These are phyloP conservation scores for Oryza glaberrima DNA, from an alignment of 176 grass and related monocot species.

Conservation along the genomic window DNA sequence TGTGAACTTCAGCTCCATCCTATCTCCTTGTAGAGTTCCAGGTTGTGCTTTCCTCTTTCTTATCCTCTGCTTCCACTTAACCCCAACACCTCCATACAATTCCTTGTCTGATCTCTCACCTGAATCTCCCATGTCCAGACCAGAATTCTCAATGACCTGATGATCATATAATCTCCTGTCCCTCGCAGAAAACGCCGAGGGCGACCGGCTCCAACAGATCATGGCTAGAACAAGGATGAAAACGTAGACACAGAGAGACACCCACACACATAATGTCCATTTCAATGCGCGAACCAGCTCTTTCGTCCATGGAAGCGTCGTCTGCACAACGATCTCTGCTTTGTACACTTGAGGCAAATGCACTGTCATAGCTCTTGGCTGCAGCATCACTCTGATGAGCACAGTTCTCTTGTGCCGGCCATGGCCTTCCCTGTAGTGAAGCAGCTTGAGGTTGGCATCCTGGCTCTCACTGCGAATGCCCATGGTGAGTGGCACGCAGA, in stretches of 20 bases:
- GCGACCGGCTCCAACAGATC: background rate
- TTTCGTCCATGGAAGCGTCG: conserved; percentile 37
- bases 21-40: background rate
- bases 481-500: conserved; percentile 34
- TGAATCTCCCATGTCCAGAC: background rate
- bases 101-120: conserved; percentile 1
- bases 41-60: conserved; percentile 4
- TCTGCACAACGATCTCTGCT: conserved; percentile 42
- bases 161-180: conserved; percentile 13
- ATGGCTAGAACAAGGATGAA: background rate
- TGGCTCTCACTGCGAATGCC: conserved; percentile 27
- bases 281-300: conserved; percentile 9
- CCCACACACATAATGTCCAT: conserved; percentile 52
- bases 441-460: conserved; percentile 12
- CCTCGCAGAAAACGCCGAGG: background rate
- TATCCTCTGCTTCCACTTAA: conserved; percentile 43
- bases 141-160: conserved; percentile 1
- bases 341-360: conserved; percentile 43
- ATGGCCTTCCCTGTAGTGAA: conserved; percentile 45
- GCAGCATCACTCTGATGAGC: conserved; percentile 40
- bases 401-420: conserved; percentile 33
- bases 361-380: conserved; percentile 38
- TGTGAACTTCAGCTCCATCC: background rate
- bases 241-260: conserved; percentile 20
- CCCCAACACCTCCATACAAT: background rate